Evolutionary conservation across 345 rosid genomes (phyloP), one percentile per base, ranked within the genome.

Genomic region (Salix viminalis): DNA sequence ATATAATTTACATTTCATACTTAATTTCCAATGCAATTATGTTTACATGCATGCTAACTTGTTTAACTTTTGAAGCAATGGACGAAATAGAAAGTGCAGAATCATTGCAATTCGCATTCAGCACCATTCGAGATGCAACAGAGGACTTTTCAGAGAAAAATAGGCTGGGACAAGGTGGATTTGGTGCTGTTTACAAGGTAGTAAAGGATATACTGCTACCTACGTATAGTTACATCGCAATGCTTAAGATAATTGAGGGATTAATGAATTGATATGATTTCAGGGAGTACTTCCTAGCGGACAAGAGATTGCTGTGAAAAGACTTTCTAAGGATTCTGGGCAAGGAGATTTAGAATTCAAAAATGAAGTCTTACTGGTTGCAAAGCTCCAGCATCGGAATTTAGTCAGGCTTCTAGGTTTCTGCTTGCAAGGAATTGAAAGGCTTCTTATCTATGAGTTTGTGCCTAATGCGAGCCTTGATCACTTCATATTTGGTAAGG

Each of bases 161-260:
- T 58, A 71, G 79, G 80, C 80, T 87, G 64, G 90, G 87, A 23
- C 79, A 82, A 64, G 89, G 91, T 54, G 91, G 91, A 67, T 89
- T 85, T 16, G 92, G 90, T 32, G 67, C 77, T 44, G 91, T 86
- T 41, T 86, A 82, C 78, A 82, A 81, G 87, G 88, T 88, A 78
- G 42, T 39, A 9, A 39, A 2, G 11, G 42, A 39, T 39, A 39
- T 8, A 39, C 42, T 39, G 0, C 0, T 39, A 8, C 42, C 2
- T 39, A 39, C 42, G 2, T 39, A 39, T 39, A 9, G 42, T 39
- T 39, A 21, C 21, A 1, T 21, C 26, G 12, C 26, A 2, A 0
- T 54, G 24, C n/a, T 54, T 21, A 4, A 8, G 9, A 54, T 54
- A 11, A 44, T 44, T 2, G 0, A 44, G 48, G 48, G 15, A 44